Evolutionary conservation across 495 filamentous ascomycete species (phyloP).

Genomic region (Pyrenopolyporus hunteri): DNA sequence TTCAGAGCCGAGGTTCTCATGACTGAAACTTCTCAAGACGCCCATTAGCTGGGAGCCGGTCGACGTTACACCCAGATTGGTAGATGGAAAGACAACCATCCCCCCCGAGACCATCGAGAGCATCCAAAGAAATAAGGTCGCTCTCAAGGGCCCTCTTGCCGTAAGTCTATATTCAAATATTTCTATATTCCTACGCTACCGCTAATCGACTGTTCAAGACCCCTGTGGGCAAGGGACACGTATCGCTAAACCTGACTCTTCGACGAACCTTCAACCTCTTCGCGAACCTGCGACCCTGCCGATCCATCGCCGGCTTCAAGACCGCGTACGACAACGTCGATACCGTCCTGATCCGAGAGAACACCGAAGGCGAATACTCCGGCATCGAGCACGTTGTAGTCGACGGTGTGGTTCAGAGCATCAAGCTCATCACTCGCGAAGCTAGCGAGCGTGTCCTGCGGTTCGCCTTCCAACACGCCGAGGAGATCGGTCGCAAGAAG

Average conservation of each 20-base stretch:
- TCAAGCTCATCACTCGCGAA: constrained; percentile 96
- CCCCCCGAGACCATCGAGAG: constrained; percentile 88
- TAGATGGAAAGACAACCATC: constrained; percentile 92
- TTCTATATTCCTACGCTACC: constrained; percentile 3
- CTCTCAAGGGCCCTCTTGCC: constrained; percentile 95
- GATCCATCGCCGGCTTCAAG: constrained; percentile 95
- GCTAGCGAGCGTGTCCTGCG: constrained; percentile 93
- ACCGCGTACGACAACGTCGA: constrained; percentile 98
- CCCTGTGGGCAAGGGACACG: constrained; percentile 96
- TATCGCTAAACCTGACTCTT: constrained; percentile 97
- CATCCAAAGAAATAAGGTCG: constrained; percentile 90
- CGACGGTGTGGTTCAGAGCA: constrained; percentile 96
- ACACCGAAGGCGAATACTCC: constrained; percentile 99
- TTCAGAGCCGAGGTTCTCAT: constrained; percentile 30
- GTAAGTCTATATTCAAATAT: constrained; percentile 60
- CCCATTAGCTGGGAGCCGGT: constrained; percentile 97
- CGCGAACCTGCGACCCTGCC: constrained; percentile 97
- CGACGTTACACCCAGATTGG: constrained; percentile 90
- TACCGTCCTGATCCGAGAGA: constrained; percentile 97
- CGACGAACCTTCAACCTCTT: constrained; percentile 99
- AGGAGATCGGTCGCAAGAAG: constrained; percentile 89
- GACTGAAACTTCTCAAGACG: constrained; percentile 59
- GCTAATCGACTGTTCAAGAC: constrained; percentile 62
- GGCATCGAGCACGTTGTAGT: constrained; percentile 99
- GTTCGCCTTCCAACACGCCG: constrained; percentile 97